phyloP scores from a whole-genome alignment of 2,329 filamentous ascomycete genomes.

The Daldinia sp. region DNA sequence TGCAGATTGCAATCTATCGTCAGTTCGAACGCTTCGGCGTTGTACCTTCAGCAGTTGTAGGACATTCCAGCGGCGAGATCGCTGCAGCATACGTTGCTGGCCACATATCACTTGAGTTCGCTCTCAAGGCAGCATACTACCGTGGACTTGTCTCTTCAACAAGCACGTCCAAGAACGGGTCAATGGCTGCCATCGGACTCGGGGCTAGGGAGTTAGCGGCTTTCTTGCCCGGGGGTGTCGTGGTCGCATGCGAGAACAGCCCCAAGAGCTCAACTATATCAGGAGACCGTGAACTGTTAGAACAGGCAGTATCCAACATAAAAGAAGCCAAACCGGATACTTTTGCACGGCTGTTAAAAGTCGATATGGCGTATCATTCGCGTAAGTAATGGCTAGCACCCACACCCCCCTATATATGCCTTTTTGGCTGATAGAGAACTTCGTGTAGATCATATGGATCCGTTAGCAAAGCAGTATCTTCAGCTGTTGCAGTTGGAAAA shows the following conservation, averaged over 20 bases:
- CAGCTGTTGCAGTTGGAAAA: background rate
- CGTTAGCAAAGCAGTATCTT: slow-evolving; percentile 4
- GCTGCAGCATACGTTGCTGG: slow-evolving; percentile 59
- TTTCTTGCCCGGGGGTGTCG: slow-evolving; percentile 47
- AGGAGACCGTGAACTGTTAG: slow-evolving; percentile 43
- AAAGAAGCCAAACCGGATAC: background rate
- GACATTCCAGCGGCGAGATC: slow-evolving; percentile 60
- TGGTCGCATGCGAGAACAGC: slow-evolving; percentile 51
- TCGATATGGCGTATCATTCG: slow-evolving; percentile 7
- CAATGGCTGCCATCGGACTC: slow-evolving; percentile 58
- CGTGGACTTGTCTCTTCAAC: slow-evolving; percentile 51
- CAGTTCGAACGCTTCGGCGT: slow-evolving; percentile 53
- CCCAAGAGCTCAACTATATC: slow-evolving; percentile 51
- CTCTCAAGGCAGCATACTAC: slow-evolving; percentile 56
- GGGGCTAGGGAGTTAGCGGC: slow-evolving; percentile 48
- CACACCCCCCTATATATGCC: background rate
- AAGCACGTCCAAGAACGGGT: slow-evolving; percentile 39
- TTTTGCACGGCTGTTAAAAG: background rate
- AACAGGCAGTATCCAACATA: slow-evolving; percentile 47
- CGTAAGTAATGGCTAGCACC: background rate
- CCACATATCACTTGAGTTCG: slow-evolving; percentile 51
- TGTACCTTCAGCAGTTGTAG: slow-evolving; percentile 53
- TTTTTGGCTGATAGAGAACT: background rate
- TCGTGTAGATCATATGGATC: background rate
- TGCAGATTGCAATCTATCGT: slow-evolving; percentile 58